Evolutionary conservation across 768 basidiomycete species (phyloP).

Genomic region (Hortiboletus flavorubellus): DNA sequence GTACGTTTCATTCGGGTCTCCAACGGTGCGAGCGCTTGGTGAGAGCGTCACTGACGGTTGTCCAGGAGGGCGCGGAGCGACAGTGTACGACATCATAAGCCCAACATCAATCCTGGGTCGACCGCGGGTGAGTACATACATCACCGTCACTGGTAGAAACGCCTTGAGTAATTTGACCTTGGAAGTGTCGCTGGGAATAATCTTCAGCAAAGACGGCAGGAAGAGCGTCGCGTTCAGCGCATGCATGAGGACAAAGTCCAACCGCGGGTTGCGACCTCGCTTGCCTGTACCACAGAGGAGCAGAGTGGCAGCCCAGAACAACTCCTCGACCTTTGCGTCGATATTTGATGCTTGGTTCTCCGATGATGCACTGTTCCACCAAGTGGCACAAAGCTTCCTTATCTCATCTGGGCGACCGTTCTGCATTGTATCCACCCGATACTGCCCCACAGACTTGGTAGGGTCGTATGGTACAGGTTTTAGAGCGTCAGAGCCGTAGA

Average conservation of each 20-base stretch:
- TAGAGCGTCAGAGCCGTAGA: constrained; percentile 49
- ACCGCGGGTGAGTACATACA: constrained; percentile 42
- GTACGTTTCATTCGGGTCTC: constrained; percentile 36
- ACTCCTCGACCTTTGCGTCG: constrained; percentile 45
- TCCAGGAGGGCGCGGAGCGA: constrained; percentile 39
- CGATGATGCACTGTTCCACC: constrained; percentile 29
- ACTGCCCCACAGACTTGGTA: constrained; percentile 37
- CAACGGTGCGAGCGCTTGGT: constrained; percentile 26
- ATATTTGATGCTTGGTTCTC: constrained; percentile 28
- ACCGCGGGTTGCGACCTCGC: constrained; percentile 43
- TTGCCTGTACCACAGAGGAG: constrained; percentile 47
- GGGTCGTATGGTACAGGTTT: constrained; percentile 53
- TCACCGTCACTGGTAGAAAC: constrained; percentile 38
- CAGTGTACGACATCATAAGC: constrained; percentile 45
- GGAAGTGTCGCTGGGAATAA: constrained; percentile 30
- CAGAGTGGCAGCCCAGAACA: constrained; percentile 46
- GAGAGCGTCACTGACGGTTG: neutral
- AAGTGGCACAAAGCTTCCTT: constrained; percentile 40
- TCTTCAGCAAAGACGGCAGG: constrained; percentile 40
- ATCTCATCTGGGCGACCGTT: constrained; percentile 45
- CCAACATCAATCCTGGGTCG: constrained; percentile 50
- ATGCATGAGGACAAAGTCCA: constrained; percentile 62
- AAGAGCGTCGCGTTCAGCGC: constrained; percentile 51
- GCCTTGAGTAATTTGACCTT: constrained; percentile 46
- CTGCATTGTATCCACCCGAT: constrained; percentile 32